Evolutionary conservation across 202 grass and related monocot species (phyloP).

Genomic region (Hordeum pubiflorum): DNA sequence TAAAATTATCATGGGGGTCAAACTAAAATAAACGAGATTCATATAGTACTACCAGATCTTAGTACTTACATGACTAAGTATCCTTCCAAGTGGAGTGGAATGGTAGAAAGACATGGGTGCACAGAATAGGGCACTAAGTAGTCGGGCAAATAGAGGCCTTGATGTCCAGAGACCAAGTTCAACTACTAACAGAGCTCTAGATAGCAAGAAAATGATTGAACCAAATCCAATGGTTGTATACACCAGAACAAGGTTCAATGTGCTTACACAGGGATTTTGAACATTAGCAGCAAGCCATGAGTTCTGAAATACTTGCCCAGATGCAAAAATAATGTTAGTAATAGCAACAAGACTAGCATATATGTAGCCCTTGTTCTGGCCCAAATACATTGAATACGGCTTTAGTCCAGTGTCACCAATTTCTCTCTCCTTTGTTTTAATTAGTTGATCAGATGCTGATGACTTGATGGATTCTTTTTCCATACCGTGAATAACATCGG

Average conservation of each 20-base stretch:
- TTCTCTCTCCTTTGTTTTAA: conserved; percentile 53
- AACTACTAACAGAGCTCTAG: conserved; percentile 37
- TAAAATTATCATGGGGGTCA: neutral
- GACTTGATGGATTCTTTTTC: neutral
- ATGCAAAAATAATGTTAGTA: conserved; percentile 35
- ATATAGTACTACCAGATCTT: neutral
- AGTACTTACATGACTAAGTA: conserved; percentile 53
- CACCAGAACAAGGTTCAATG: conserved; percentile 36
- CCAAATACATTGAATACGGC: conserved; percentile 51
- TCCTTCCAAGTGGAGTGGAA: conserved; percentile 65
- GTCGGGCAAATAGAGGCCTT: conserved; percentile 39
- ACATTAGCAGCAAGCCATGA: conserved; percentile 66
- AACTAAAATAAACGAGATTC: neutral
- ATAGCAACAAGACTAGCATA: conserved; percentile 33
- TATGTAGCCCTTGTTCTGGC: conserved; percentile 49
- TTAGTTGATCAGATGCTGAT: conserved; percentile 33
- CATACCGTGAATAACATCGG: neutral
- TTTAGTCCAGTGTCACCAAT: conserved; percentile 42
- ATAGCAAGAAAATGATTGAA: conserved; percentile 43
- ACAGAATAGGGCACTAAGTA: conserved; percentile 42
- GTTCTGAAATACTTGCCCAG: conserved; percentile 54
- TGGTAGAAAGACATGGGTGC: conserved; percentile 58
- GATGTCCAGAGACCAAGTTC: conserved; percentile 42
- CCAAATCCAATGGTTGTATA: conserved; percentile 46
- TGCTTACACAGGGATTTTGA: conserved; percentile 46